Evolutionary conservation across 768 basidiomycete genomes (phyloP), one percentile per base, ranked within the genome.

Genomic region (Xerocomellus amylosporus): DNA sequence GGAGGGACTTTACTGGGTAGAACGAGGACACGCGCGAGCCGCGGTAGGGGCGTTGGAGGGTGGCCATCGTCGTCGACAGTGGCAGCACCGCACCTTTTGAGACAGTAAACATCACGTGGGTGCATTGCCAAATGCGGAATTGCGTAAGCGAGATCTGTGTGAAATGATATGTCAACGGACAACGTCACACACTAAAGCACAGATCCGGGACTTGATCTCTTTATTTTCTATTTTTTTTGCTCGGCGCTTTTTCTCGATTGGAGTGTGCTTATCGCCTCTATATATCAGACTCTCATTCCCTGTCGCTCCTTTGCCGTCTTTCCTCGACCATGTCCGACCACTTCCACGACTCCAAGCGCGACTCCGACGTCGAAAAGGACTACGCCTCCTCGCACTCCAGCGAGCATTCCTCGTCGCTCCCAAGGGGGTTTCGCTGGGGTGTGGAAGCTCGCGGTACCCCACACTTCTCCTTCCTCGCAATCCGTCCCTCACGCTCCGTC

Each of bases 21-120:
- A 92, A 92, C 0, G 87, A 81, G 9, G 88, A 85, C 20, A 90
- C 86, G 24, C 89, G 79, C 5, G 89, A 86, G 46, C 90, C 90
- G 14, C 87, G 85, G 24, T 84, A 73, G 15, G 90, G 90, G 34
- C 90, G 77, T 66, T 85, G 86, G 4, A 82, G 75, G 30, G 68
- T 68, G 24, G 41, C 12, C 57, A 44, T 59, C 12, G 33, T 48
- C 24, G 43, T 20, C 12, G 17, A 17, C 9, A 10, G n/a, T 5
- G 3, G 2, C 8, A 31, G 15, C 17, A 28, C 28, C 2, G 28
- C 28, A 28, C 28, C 7, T 28, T 8, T 28, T 28, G 6, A 20
- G 15, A 4, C 15, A 37, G 34, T 22, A 2, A 9, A 36, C 44
- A 47, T 61, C 63, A 65, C 63, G 63, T 65, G 63, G 34, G 1